Evolutionary conservation across 2,329 filamentous ascomycete species (phyloP).

Genomic region (Colletotrichum abscissum): DNA sequence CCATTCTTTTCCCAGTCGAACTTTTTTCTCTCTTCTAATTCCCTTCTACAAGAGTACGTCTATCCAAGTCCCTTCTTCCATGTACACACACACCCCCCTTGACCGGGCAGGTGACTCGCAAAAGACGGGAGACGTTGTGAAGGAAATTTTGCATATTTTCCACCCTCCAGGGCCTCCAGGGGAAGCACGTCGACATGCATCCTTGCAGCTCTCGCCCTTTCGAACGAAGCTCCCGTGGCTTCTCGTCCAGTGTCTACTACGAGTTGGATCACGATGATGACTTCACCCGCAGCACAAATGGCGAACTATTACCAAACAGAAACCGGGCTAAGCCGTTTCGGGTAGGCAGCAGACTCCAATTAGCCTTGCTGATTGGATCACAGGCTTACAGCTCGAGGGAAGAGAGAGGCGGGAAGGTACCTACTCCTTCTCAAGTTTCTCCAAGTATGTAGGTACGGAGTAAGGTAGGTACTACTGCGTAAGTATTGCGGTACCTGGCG

Average conservation of each 20-base stretch:
- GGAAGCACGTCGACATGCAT: conserved; percentile 27
- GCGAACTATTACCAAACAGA: conserved; percentile 35
- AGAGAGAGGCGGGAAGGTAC: background rate
- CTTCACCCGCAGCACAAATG: conserved; percentile 34
- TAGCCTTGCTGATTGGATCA: conserved; percentile 23
- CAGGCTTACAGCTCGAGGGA: background rate
- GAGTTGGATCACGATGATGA: conserved; percentile 37
- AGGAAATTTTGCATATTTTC: conserved; percentile 11
- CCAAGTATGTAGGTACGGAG: background rate
- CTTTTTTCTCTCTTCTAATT: background rate
- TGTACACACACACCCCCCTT: background rate
- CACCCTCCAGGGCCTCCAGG: conserved; percentile 7
- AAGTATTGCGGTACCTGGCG: background rate
- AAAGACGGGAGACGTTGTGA: conserved; percentile 7
- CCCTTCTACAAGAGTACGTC: background rate
- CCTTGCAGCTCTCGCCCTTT: conserved; percentile 25
- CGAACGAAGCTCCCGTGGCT: conserved; percentile 15
- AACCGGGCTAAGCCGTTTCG: conserved; percentile 23
- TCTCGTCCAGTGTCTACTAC: conserved; percentile 3
- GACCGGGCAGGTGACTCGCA: conserved; percentile 27
- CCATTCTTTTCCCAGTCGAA: conserved; percentile 4
- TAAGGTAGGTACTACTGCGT: no score
- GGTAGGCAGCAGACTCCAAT: conserved; percentile 8
- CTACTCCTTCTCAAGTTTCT: background rate
- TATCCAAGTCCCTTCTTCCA: background rate